Base-by-base conservation (phyloP, 202 grass and related monocot genomes). In the Setaria italica region DNA sequence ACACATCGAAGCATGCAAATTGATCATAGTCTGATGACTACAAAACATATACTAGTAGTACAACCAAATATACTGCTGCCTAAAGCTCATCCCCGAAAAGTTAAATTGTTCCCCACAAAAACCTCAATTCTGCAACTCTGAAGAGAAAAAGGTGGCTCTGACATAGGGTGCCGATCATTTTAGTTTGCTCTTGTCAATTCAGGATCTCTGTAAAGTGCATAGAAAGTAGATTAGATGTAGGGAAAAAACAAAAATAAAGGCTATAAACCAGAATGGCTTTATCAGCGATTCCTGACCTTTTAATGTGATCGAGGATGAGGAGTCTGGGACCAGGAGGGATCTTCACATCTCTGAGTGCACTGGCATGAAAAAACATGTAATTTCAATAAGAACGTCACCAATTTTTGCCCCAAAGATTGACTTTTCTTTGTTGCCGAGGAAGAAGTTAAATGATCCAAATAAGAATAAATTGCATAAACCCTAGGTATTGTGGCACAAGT, bases 291-390 rank as follows among this genome's bases (percentile, higher is more conserved):
- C 15, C 78, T 50, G 82, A 99, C 97, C 97, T 99, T 67, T 90
- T 90, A 82, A 99, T 90, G 85, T 97, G 97, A 89, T 96, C 94
- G 9, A 99, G 94, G 32, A 99, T 99, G 59, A 96, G 88, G 81
- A 99, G 94, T 86, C 97, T 99, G 29, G 97, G 94, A 54, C 97
- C 97, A 70, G 97, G 93, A 25, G 97, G 97, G 67, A 99, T 93
- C 53, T 94, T 94, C 86, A 97, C 94, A 85, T 99, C 97, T 88
- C 94, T 96, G 60, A 99, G 97, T 69, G 94, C 97, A 88, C 94
- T 99, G 88, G 51, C 62, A 85, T 77, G 62, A 72, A 54, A 54
- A 81, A 84, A 59, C 45, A 25, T 72, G 54, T 49, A 48, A 75
- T 56, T 55, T 43, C 33, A 45, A 47, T 70, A 79, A 66, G 39